Conservation (phyloP, 2,329 filamentous ascomycete genomes). For the Fusarium chaquense region DNA sequence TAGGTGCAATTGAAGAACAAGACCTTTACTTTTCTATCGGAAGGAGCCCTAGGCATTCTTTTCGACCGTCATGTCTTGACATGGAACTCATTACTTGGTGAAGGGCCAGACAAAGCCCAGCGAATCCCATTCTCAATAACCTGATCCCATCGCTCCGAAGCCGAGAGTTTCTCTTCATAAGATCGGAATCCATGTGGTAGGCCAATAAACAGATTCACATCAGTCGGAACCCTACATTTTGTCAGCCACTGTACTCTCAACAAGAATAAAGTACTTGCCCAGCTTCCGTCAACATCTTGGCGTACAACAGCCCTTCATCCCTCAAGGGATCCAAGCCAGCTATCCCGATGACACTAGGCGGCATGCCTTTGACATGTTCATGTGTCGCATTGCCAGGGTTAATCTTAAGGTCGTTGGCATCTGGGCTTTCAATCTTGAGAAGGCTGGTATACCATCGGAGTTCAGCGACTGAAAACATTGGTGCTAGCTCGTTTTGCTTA, state of each 20-base stretch:
- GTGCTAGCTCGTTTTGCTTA: neutral
- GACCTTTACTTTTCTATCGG: neutral
- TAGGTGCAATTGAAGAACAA: neutral
- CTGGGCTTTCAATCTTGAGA: neutral
- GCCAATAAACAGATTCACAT: neutral
- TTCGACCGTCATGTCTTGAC: neutral
- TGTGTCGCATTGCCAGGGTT: neutral
- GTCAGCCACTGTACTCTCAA: rapidly evolving
- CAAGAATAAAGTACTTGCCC: neutral
- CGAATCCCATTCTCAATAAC: neutral
- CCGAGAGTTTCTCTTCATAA: neutral
- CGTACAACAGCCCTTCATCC: conserved; percentile 5
- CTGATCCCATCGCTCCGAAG: conserved; percentile 5
- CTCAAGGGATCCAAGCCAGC: neutral
- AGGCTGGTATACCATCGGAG: conserved; percentile 6
- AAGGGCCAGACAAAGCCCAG: neutral
- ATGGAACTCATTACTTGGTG: neutral
- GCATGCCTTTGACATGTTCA: conserved; percentile 4
- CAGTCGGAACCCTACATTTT: neutral
- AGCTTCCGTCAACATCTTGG: conserved; percentile 4
- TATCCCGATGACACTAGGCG: neutral
- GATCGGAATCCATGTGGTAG: conserved; percentile 6
- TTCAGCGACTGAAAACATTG: conserved; percentile 7
- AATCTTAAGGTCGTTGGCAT: neutral
- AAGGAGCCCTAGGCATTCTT: neutral